Base-by-base conservation (phyloP, 1,284 basidiomycete species). In the Vanrija sp. region DNA sequence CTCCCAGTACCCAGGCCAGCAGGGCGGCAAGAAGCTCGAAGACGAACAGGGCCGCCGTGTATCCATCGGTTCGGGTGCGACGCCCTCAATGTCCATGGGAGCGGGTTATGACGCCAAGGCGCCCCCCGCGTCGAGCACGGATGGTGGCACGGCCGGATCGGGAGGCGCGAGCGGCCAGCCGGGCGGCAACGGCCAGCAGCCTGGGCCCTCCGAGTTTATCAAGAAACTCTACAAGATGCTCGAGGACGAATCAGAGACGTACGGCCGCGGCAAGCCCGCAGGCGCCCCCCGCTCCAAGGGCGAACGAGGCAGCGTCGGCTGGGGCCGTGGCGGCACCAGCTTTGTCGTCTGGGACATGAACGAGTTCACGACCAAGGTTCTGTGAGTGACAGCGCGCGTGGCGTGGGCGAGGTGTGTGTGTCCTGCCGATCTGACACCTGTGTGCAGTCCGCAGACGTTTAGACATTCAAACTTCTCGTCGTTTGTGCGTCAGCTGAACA, bases 261-360 rank as follows among this genome's bases (percentile, higher is more conserved):
- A 64, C 49, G 73, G 73, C 9, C 65, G 67, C 21, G 71, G 69
- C 16, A 64, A 64, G 50, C 57, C 65, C 5, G 51, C 65, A 0
- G 69, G 66, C 18, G 58, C 66, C 12, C 61, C 63, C 0, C 62
- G 69, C 43, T 46, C 49, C 18, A 52, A 52, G 48, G 63, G 63
- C 9, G 65, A 70, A 51, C 61, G 72, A 28, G 73, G 73, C 8
- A 64, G 67, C 26, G 73, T 98, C 7, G 87, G 85, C 0, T 97
- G 94, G 94, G 86, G 88, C 1, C 84, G 86, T 0, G 81, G 83
- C 45, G 91, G 92, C 45, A 87, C 93, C 66, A 91, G 86, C 68
- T 97, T 97, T 72, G 87, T 97, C 71, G 92, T 98, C 65, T 95
- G 93, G 86, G 91, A 97, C 80, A 95, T 96, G 89, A 95, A 93